These are phyloP conservation scores for Dactylellina sp. DNA, from an alignment of 2,329 filamentous ascomycete genomes.

Conservation along the genomic window DNA sequence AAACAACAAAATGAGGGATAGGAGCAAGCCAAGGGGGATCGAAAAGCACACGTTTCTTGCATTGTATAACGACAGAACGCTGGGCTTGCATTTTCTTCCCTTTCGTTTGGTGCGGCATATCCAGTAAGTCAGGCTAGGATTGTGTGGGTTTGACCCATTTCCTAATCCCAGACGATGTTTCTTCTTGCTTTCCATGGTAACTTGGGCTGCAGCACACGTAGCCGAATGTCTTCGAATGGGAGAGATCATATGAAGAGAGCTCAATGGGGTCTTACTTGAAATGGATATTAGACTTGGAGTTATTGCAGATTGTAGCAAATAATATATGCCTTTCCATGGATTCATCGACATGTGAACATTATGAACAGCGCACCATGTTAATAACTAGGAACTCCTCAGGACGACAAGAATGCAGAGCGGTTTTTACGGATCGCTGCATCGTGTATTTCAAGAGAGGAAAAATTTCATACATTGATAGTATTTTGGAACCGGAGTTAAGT, in stretches of 20 bases:
- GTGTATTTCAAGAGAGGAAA: constrained; percentile 5
- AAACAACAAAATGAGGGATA: background rate
- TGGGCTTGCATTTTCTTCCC: constrained; percentile 26
- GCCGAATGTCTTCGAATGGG: constrained; percentile 29
- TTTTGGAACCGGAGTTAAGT: constrained; percentile 35
- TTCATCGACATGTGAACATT: constrained; percentile 30
- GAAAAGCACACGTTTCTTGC: constrained; percentile 56
- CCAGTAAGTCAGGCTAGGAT: constrained; percentile 7
- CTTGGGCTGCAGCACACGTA: constrained; percentile 50
- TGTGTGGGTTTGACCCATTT: constrained; percentile 6
- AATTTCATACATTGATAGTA: background rate
- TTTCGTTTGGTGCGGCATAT: constrained; percentile 18
- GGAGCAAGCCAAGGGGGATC: constrained; percentile 32
- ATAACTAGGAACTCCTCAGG: constrained; percentile 37
- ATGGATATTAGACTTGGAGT: constrained; percentile 15
- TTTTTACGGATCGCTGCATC: constrained; percentile 41
- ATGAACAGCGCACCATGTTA: constrained; percentile 19
- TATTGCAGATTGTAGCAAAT: background rate
- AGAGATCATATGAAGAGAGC: constrained; percentile 2
- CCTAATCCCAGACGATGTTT: background rate
- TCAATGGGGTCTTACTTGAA: constrained; percentile 15
- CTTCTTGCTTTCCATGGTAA: constrained; percentile 44
- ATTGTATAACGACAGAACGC: constrained; percentile 41
- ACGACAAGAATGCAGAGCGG: constrained; percentile 1
- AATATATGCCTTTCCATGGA: constrained; percentile 3